A percentile compares a stretch with the other conserved stretches of the same genome.
phyloP scores from a whole-genome alignment of 495 filamentous ascomycete genomes.

The Corynascus novoguineensis region DNA sequence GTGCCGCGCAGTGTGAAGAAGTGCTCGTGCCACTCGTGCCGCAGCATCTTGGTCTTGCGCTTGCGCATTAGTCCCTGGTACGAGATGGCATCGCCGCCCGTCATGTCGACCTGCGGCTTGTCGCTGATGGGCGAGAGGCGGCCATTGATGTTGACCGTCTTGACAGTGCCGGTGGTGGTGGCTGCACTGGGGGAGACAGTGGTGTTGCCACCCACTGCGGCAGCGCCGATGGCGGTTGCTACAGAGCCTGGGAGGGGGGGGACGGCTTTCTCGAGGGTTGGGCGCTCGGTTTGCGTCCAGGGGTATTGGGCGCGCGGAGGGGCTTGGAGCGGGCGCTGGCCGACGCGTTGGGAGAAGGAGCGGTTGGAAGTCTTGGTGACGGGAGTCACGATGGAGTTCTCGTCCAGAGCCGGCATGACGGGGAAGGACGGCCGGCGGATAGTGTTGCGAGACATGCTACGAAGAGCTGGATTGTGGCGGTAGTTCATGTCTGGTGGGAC shows the following conservation, averaged over 20 bases:
- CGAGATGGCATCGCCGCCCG: constrained; percentile 46
- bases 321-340: constrained; percentile 35
- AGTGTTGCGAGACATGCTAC: constrained; percentile 52
- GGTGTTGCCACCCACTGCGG: no score
- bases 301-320: constrained; percentile 46
- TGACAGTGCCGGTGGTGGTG: constrained; percentile 5
- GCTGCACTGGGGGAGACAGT: constrained; percentile 37
- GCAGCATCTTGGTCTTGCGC: constrained; percentile 78
- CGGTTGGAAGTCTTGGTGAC: constrained; percentile 24
- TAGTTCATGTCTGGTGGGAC: constrained; percentile 90
- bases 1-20: constrained; percentile 86
- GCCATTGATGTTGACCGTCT: constrained; percentile 51
- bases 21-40: constrained; percentile 89
- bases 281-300: constrained; percentile 40
- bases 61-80: constrained; percentile 92
- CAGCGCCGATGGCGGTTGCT: constrained; percentile 21
- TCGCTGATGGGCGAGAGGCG: constrained; percentile 25
- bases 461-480: constrained; percentile 41
- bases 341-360: constrained; percentile 32
- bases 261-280: constrained; percentile 36
- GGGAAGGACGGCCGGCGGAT: constrained; percentile 52
- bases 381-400: constrained; percentile 37
- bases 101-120: constrained; percentile 31
- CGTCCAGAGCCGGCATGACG: constrained; percentile 53
- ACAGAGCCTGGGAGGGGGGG: constrained; percentile 24